Percentiles rank a stretch among this genome's conserved stretches.
Evolutionary conservation across 371 early-diverging fungal genomes (phyloP).

Genomic region (Mycotypha africana): DNA sequence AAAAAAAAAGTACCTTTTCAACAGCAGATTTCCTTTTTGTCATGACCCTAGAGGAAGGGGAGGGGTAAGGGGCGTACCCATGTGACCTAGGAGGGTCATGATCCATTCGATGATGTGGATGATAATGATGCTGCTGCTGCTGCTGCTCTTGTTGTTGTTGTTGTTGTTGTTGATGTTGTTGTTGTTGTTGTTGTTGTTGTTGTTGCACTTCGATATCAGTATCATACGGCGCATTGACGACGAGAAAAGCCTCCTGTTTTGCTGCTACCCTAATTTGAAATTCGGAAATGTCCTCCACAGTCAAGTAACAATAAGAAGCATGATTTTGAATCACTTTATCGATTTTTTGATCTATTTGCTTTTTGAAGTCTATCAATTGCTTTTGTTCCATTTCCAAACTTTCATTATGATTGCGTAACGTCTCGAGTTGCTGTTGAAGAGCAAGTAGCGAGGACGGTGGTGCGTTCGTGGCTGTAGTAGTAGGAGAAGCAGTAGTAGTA

Average conservation of each 20-base stretch:
- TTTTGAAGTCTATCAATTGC: slow-evolving; percentile 15
- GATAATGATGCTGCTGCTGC: no score
- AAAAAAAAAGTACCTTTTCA: no score
- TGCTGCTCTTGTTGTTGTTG: no score
- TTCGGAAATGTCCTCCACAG: slow-evolving; percentile 25
- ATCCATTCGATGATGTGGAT: no score
- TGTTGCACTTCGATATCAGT: slow-evolving; percentile 31
- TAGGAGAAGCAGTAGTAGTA: no score
- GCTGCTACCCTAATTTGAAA: slow-evolving; percentile 24
- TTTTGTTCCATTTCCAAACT: slow-evolving; percentile 25
- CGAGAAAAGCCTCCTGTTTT: slow-evolving; percentile 23
- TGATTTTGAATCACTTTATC: slow-evolving; percentile 23
- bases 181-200: slow-evolving; percentile 1
- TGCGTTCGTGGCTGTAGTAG: no score
- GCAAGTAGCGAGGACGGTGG: no score
- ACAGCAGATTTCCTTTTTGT: no score
- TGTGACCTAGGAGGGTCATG: no score
- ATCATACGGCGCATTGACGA: slow-evolving; percentile 35
- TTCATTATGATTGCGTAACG: slow-evolving; percentile 21
- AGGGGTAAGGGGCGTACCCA: no score
- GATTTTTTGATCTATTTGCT: slow-evolving; percentile 30
- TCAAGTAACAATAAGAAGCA: slow-evolving; percentile 30
- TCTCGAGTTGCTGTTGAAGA: slow-evolving; percentile 19
- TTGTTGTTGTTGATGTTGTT: not conserved
- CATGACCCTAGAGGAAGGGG: no score